Evolutionary conservation across 495 filamentous ascomycete species (phyloP), one percentile per base, ranked within the genome.

Genomic region (Hypoxylon fragiforme): DNA sequence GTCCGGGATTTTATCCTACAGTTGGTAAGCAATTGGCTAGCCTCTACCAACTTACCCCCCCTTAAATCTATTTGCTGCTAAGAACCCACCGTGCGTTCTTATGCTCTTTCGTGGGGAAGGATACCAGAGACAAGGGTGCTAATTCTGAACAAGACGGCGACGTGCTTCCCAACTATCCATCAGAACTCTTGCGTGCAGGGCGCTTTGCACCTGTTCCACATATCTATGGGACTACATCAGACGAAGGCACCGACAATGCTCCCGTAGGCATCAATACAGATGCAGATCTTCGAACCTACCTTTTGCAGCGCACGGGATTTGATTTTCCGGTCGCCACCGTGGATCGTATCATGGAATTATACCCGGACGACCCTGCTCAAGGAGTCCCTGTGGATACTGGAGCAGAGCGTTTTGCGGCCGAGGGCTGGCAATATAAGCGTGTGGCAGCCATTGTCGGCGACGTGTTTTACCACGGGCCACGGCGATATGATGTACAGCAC

Each of bases 161-260:
- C 47, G 68, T 82, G 40, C 67, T 82, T 21, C 60, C 70, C 3
- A 54, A 64, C 0, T 72, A 62, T 22, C 64, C 69, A 20, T 65
- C 68, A 12, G 52, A 51, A 8, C 58, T 66, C 14, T 43, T 72
- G 0, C 41, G 48, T 7, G 18, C 55, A 0, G 73, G 73, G 3
- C 62, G 62, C 2, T 84, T 83, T 60, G 82, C 84, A 13, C 68
- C 73, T 7, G 74, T 87, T 1, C 80, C 81, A 2, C 73, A 85
- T 54, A 77, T 87, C 34, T 64, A 76, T 35, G 84, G 84, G 11
- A 80, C 83, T 21, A 82, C 78, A 42, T 70, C 80, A 28, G 84
- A 87, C 64, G 84, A 87, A 40, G 84, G 84, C 3, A 84, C 81
- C 1, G 73, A 82, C 9, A 85, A 86, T 48, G 77, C 79, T 1